Evolutionary conservation across 179 eudicot genomes (phyloP).

Genomic region (Sideroxylon spinosum): DNA sequence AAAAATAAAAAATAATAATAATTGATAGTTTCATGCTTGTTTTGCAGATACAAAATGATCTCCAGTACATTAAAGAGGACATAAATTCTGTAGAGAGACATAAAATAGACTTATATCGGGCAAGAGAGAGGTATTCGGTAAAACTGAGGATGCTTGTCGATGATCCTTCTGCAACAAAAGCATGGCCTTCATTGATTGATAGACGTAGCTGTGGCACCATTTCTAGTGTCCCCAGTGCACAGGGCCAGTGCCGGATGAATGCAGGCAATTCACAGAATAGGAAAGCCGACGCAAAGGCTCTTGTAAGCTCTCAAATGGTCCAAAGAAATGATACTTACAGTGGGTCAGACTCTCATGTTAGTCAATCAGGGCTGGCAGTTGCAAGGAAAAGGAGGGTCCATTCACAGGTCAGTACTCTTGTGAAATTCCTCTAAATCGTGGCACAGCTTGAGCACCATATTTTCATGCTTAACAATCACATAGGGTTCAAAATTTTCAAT

Average conservation of each 20-base stretch:
- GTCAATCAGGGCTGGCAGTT: slow-evolving; percentile 45
- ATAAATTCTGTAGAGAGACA: slow-evolving; percentile 54
- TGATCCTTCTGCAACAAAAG: slow-evolving; percentile 33
- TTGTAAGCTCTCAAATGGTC: slow-evolving; percentile 27
- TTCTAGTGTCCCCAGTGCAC: slow-evolving; percentile 26
- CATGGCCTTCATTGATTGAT: slow-evolving; percentile 32
- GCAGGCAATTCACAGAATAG: slow-evolving; percentile 30
- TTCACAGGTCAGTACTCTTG: slow-evolving; percentile 52
- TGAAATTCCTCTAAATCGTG: slow-evolving; percentile 8
- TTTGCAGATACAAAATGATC: slow-evolving; percentile 65
- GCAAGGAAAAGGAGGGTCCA: slow-evolving; percentile 69
- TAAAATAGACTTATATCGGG: slow-evolving; percentile 39
- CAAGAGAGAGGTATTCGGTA: slow-evolving; percentile 38
- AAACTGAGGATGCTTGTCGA: slow-evolving; percentile 45
- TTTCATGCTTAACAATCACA: not conserved
- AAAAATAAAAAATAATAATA: not conserved
- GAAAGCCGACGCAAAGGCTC: slow-evolving; percentile 34
- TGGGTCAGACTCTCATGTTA: slow-evolving; percentile 39
- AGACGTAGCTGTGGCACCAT: slow-evolving; percentile 32
- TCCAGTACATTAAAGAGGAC: slow-evolving; percentile 74
- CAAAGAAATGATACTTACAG: slow-evolving; percentile 36
- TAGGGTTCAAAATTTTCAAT: not conserved
- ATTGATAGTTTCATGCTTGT: slow-evolving; percentile 9
- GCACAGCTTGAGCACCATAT: not conserved
- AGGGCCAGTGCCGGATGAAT: slow-evolving; percentile 21